Base-by-base conservation (phyloP, 805 yeast genomes). In the Wickerhamomyces sydowiorum region DNA sequence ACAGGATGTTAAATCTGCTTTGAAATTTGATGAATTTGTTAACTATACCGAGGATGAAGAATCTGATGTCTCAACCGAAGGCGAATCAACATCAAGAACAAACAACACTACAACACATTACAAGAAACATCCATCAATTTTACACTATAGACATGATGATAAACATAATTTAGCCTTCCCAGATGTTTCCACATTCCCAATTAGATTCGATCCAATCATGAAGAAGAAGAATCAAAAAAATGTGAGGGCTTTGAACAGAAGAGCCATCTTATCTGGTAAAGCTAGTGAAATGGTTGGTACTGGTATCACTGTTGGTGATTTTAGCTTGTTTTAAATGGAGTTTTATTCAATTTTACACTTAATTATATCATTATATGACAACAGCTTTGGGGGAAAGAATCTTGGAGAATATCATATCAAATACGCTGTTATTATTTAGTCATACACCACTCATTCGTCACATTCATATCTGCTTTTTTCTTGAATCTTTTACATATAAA, bases 281-380 rank as follows among this genome's bases (percentile, higher is more conserved):
- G 60, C 60, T 7, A 48, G 54, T 36, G 59, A 57, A 36, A 57
- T 57, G 61, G 61, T 57, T 46, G 61, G 61, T 34, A 54, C 57
- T 33, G 61, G 59, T 38, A 44, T 57, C 38, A 38, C 50, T 13
- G 36, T 49, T 38, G 52, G 52, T 44, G 60, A 56, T 24, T 54
- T 56, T 35, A 48, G 45, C 31, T 48, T 49, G 17, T 41, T 43
- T 20, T 45, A 38, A 41, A 9, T 22, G n/a, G 30, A 28, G 30
- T 28, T 28, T 12, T 22, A 14, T 7, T 3, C 31, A 25, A 14
- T 21, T 21, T 13, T 31, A 25, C n/a, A 19, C 20, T 29, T 29
- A 12, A 17, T 29, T 15, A 17, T n/a, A 8, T 14, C 20, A 17
- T 29, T 17, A 17, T 17, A 17, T 5, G 13, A 17, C 14, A 8